Conservation (phyloP, 2,329 filamentous ascomycete genomes). For the Annulohypoxylon truncatum region DNA sequence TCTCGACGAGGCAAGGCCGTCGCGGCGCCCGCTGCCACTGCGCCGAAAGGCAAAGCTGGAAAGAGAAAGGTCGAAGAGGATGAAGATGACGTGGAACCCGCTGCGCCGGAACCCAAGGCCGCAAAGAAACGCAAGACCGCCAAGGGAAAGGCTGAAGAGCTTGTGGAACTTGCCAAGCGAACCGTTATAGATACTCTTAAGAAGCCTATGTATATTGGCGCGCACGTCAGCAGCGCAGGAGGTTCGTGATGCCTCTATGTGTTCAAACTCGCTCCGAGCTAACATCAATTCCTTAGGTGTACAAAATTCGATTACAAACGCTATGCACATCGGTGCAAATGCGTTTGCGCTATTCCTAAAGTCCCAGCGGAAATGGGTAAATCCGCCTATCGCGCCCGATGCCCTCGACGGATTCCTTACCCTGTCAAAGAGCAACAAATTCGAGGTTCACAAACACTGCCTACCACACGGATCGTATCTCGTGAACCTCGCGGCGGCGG, state of each 20-base stretch:
- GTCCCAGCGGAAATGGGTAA: slow-evolving; percentile 94
- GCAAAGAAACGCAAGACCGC: slow-evolving; percentile 58
- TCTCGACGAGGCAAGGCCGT: slow-evolving; percentile 33
- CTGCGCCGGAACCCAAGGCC: slow-evolving; percentile 30
- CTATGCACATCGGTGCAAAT: slow-evolving; percentile 86
- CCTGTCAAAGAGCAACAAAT: slow-evolving; percentile 75
- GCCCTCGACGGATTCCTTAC: slow-evolving; percentile 76
- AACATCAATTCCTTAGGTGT: slow-evolving; percentile 68
- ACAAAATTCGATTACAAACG: slow-evolving; percentile 86
- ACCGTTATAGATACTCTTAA: slow-evolving; percentile 73
- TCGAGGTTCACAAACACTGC: slow-evolving; percentile 77
- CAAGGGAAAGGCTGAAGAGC: slow-evolving; percentile 55
- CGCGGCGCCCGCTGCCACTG: slow-evolving; percentile 33
- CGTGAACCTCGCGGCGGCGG: slow-evolving; percentile 91
- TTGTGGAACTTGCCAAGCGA: slow-evolving; percentile 74
- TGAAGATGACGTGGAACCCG: slow-evolving; percentile 23
- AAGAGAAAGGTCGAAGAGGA: slow-evolving; percentile 38
- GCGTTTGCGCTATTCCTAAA: slow-evolving; percentile 96
- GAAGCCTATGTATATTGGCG: slow-evolving; percentile 83
- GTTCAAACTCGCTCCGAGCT: not conserved
- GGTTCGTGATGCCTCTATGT: slow-evolving; percentile 62
- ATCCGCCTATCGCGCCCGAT: slow-evolving; percentile 77
- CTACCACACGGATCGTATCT: slow-evolving; percentile 96
- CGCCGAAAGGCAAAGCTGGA: slow-evolving; percentile 28
- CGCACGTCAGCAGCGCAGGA: slow-evolving; percentile 90